Percentiles rank a stretch among this genome's conserved stretches.
Conservation (phyloP, 2,329 filamentous ascomycete genomes). For the Fusarium siculi region DNA sequence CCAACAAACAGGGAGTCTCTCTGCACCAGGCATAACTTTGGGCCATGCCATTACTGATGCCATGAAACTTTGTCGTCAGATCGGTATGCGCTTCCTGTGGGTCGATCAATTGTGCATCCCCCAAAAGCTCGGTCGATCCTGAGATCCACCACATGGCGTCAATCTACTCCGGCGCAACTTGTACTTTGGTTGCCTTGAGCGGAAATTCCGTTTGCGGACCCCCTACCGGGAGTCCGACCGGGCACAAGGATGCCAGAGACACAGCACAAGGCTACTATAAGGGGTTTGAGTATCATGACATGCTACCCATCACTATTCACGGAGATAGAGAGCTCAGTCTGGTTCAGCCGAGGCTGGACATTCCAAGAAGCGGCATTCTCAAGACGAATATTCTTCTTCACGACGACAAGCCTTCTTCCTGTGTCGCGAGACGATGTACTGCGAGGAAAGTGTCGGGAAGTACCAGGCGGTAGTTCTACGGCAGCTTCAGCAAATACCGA, state of each 20-base stretch:
- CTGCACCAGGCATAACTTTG: not conserved
- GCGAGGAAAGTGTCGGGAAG: not conserved
- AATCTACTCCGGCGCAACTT: not conserved
- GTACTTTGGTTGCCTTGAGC: not conserved
- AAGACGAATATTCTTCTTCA: accelerated
- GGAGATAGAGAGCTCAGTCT: not conserved
- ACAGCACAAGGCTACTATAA: not conserved
- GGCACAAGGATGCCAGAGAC: not conserved
- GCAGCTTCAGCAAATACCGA: not conserved
- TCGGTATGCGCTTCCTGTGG: not conserved
- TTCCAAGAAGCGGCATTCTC: not conserved
- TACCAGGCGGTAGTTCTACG: not conserved
- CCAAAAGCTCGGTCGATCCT: not conserved
- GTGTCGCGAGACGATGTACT: not conserved
- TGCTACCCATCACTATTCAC: not conserved
- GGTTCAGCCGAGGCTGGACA: not conserved
- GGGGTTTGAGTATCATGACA: not conserved
- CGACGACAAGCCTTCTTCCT: not conserved
- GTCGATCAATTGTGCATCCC: not conserved
- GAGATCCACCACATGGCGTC: not conserved
- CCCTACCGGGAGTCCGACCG: accelerated
- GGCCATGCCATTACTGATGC: not conserved
- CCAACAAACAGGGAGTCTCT: not conserved
- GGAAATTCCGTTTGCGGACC: not conserved
- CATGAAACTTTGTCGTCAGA: not conserved